Conservation (phyloP, 2,329 filamentous ascomycete genomes). For the Trichoderma sp. region DNA sequence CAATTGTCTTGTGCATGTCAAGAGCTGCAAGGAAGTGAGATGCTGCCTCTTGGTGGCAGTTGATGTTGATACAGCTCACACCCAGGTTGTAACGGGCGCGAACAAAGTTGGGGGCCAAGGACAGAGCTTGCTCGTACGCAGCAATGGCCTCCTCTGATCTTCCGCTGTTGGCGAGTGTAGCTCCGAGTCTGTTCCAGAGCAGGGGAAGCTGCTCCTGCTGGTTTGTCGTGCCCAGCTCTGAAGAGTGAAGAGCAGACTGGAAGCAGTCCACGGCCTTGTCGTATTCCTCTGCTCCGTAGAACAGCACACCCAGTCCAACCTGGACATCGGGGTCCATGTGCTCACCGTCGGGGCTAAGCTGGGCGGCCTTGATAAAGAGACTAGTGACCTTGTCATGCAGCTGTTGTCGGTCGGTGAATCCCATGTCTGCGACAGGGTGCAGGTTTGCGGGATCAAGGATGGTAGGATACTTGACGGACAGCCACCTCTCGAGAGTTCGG, state of each 20-base stretch:
- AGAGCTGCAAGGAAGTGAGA: constrained; percentile 89
- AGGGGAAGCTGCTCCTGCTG: constrained; percentile 85
- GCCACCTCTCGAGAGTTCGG: constrained; percentile 92
- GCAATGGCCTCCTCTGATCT: constrained; percentile 94
- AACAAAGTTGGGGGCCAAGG: constrained; percentile 92
- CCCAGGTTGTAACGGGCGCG: constrained; percentile 95
- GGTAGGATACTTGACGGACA: constrained; percentile 89
- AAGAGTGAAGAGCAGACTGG: constrained; percentile 82
- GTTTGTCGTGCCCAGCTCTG: constrained; percentile 81
- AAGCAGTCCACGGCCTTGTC: constrained; percentile 99
- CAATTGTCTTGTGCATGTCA: constrained; percentile 93
- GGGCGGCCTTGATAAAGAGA: constrained; percentile 88
- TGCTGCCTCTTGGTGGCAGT: constrained; percentile 89
- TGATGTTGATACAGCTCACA: constrained; percentile 96
- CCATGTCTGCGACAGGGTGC: constrained; percentile 76
- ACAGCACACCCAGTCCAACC: constrained; percentile 92
- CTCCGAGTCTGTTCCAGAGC: constrained; percentile 95
- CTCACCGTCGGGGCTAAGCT: constrained; percentile 85
- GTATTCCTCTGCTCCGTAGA: constrained; percentile 97
- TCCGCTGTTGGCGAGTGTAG: constrained; percentile 92
- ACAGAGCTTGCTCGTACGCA: constrained; percentile 90
- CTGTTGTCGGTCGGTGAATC: constrained; percentile 88
- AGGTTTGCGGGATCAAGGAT: constrained; percentile 73
- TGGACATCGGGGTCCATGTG: constrained; percentile 99
- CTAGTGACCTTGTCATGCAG: constrained; percentile 89